A percentile compares a stretch with the other conserved stretches of the same genome.
These are phyloP conservation scores for Apostasia ramifera DNA, from an alignment of 106 monocot genomes.

Conservation along the genomic window DNA sequence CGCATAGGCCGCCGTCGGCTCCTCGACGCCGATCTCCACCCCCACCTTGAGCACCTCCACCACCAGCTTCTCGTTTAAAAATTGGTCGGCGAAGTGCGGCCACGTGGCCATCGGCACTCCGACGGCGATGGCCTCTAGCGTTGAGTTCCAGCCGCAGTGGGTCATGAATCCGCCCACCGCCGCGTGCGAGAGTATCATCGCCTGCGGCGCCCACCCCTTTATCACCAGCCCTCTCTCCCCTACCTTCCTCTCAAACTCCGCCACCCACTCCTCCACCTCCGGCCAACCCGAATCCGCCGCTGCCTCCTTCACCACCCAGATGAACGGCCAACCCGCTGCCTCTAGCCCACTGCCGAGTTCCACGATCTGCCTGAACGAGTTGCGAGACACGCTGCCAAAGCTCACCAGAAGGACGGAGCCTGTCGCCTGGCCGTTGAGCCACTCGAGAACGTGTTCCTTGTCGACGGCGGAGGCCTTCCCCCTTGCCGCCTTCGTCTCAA, in stretches of 20 bases:
- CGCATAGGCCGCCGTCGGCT: neutral
- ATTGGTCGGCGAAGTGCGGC: neutral
- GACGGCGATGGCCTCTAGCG: neutral
- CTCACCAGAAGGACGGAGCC: neutral
- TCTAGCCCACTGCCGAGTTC: neutral
- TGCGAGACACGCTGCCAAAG: neutral
- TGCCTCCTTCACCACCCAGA: slow-evolving; percentile 6
- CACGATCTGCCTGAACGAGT: neutral
- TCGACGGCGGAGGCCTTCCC: neutral
- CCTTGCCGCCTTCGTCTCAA: neutral
- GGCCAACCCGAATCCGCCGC: too few relatives aligned
- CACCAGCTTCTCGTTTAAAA: neutral
- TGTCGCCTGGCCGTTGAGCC: neutral
- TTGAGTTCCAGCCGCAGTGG: slow-evolving; percentile 2
- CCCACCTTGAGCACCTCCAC: neutral
- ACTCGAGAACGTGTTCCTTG: neutral
- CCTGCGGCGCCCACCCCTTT: slow-evolving; percentile 5
- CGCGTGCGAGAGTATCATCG: neutral
- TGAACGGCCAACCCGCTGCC: neutral
- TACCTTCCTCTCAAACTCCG: neutral
- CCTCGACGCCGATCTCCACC: neutral
- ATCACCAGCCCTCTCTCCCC: slow-evolving; percentile 1
- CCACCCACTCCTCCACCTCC: neutral
- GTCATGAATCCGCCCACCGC: slow-evolving; percentile 3
- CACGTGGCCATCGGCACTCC: neutral